These are phyloP conservation scores for Pestalotiopsis sp. DNA, from an alignment of 2,329 filamentous ascomycete genomes.

Conservation along the genomic window DNA sequence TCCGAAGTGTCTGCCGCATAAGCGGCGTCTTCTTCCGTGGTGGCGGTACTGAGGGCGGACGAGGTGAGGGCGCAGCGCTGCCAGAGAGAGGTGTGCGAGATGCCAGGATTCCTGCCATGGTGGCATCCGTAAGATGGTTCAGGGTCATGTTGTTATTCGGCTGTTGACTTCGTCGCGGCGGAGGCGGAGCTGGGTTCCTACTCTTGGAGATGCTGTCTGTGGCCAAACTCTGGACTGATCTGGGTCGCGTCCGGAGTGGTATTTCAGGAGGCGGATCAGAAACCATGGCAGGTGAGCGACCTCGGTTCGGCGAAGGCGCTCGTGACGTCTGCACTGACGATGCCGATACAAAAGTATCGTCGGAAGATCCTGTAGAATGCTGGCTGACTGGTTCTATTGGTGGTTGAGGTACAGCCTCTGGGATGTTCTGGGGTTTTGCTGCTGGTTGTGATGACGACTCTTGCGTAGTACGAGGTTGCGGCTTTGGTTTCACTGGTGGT, in stretches of 20 bases:
- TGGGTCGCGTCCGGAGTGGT: slow-evolving; percentile 14
- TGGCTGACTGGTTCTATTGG: slow-evolving; percentile 8
- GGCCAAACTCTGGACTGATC: slow-evolving; percentile 17
- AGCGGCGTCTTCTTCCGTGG: slow-evolving; percentile 39
- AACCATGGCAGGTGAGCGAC: slow-evolving; percentile 18
- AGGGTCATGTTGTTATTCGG: slow-evolving; percentile 47
- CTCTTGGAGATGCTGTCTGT: slow-evolving; percentile 10
- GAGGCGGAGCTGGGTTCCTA: slow-evolving; percentile 13
- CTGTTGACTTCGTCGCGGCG: slow-evolving; percentile 22
- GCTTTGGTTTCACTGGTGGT: slow-evolving; percentile 18
- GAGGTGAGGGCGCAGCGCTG: slow-evolving; percentile 34
- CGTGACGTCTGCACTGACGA: slow-evolving; percentile 36
- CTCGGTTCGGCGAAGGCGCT: slow-evolving; percentile 26
- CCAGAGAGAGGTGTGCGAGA: slow-evolving; percentile 49
- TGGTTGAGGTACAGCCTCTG: background rate
- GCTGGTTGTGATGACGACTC: slow-evolving; percentile 1
- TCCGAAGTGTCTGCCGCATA: slow-evolving; percentile 67
- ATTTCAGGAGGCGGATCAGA: slow-evolving; percentile 15
- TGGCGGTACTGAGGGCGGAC: slow-evolving; percentile 33
- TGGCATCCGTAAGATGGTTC: slow-evolving; percentile 69
- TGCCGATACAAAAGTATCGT: slow-evolving; percentile 46
- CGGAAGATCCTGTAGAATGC: slow-evolving; percentile 37
- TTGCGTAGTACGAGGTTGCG: slow-evolving; percentile 15
- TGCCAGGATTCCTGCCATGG: slow-evolving; percentile 73
- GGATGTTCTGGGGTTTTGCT: background rate